phyloP scores from a whole-genome alignment of 768 basidiomycete species.

The Phallus indusiatus region DNA sequence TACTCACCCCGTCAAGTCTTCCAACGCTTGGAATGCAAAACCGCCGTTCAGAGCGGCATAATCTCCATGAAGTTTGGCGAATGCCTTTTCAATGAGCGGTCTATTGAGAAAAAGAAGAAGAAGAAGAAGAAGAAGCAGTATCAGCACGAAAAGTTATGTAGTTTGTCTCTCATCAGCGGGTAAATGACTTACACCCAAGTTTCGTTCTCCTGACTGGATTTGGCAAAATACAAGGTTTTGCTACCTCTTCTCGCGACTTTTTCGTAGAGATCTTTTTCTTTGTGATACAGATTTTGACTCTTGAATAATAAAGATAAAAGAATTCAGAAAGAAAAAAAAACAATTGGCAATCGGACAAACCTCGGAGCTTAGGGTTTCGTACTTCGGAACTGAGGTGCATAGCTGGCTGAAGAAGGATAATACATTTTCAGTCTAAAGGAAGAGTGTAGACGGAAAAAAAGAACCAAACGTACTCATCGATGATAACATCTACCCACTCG shows the following conservation, averaged over 20 bases:
- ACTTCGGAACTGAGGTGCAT: constrained; percentile 41
- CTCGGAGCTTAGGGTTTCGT: constrained; percentile 32
- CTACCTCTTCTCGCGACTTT: constrained; percentile 34
- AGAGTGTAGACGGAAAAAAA: neutral
- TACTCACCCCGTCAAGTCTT: constrained; percentile 48
- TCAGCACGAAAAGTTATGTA: neutral
- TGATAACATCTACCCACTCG: constrained; percentile 42
- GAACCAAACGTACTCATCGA: constrained; percentile 40
- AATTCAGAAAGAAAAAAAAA: neutral
- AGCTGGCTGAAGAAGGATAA: constrained; percentile 36
- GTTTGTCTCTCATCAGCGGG: no score
- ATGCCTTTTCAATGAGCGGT: constrained; percentile 49
- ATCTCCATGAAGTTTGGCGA: constrained; percentile 47
- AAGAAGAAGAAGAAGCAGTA: neutral
- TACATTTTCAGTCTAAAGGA: neutral
- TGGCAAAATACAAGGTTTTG: constrained; percentile 40
- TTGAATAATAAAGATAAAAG: neutral
- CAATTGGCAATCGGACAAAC: neutral
- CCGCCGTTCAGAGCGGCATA: constrained; percentile 36
- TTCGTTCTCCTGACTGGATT: constrained; percentile 35
- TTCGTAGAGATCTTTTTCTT: constrained; percentile 40
- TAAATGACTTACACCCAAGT: constrained; percentile 36
- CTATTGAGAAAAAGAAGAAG: constrained; percentile 1
- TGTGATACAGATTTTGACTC: constrained; percentile 39
- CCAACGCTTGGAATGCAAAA: constrained; percentile 38